phyloP scores from a whole-genome alignment of 176 grass and related monocot species.

The Aechmea fasciata region DNA sequence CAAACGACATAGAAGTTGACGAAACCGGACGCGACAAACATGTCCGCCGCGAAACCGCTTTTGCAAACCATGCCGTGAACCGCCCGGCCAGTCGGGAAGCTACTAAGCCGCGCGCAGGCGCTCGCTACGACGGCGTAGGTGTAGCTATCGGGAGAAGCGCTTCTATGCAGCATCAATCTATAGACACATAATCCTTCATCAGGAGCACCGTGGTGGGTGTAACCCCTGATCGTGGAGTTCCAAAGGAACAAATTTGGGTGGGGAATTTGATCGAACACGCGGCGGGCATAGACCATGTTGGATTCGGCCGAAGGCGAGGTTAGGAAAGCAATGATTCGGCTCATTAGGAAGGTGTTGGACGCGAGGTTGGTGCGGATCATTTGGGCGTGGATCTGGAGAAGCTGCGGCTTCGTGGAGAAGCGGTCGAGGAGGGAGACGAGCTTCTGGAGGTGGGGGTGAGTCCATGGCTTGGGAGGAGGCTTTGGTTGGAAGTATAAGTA shows the following conservation, averaged over 20 bases:
- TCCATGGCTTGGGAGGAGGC: slow-evolving; percentile 17
- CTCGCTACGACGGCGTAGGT: slow-evolving; percentile 46
- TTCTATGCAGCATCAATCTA: slow-evolving; percentile 29
- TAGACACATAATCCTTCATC: slow-evolving; percentile 38
- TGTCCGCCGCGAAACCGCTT: slow-evolving; percentile 35
- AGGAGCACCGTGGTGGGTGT: slow-evolving; percentile 31
- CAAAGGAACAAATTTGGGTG: slow-evolving; percentile 40
- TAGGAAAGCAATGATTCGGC: slow-evolving; percentile 48
- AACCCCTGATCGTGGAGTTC: slow-evolving; percentile 73
- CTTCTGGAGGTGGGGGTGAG: slow-evolving; percentile 12
- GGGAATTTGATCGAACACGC: slow-evolving; percentile 48
- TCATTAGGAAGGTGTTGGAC: slow-evolving; percentile 25
- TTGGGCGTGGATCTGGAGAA: slow-evolving; percentile 49
- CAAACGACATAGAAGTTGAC: slow-evolving; percentile 32
- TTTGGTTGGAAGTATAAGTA: slow-evolving; percentile 67
- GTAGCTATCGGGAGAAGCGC: slow-evolving; percentile 36
- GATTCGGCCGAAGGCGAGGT: slow-evolving; percentile 11
- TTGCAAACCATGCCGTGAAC: slow-evolving; percentile 48
- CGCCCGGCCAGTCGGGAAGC: slow-evolving; percentile 14
- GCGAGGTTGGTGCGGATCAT: slow-evolving; percentile 43
- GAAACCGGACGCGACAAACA: slow-evolving; percentile 67
- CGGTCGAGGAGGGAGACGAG: slow-evolving; percentile 34
- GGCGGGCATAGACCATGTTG: slow-evolving; percentile 37
- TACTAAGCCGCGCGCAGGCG: slow-evolving; percentile 20
- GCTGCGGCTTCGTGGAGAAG: slow-evolving; percentile 31